Conservation (phyloP, 805 yeast species). For the Clavispora fructus region DNA sequence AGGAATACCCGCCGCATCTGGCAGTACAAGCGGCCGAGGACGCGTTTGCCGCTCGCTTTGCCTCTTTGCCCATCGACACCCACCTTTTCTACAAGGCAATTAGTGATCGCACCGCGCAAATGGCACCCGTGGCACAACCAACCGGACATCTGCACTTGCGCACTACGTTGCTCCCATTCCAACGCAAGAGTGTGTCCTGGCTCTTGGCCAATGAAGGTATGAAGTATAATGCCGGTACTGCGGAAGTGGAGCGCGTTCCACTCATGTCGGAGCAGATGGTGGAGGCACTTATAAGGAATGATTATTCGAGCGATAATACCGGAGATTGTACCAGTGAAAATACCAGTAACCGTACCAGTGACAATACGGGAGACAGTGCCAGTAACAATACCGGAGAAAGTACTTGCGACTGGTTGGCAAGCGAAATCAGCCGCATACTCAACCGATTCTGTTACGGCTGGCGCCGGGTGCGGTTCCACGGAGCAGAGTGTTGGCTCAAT, state of each 20-base stretch:
- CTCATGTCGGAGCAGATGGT: slow-evolving; percentile 13
- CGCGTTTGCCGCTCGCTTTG: neutral
- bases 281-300: neutral
- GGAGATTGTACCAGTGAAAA: too few relatives aligned
- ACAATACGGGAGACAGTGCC: neutral
- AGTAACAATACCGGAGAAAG: neutral
- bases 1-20: neutral
- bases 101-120: slow-evolving; percentile 37
- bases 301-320: neutral
- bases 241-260: slow-evolving; percentile 16
- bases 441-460: slow-evolving; percentile 52
- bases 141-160: slow-evolving; percentile 40
- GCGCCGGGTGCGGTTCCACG: slow-evolving; percentile 18
- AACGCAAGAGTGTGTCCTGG: slow-evolving; percentile 54
- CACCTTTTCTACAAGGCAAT: slow-evolving; percentile 46
- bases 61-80: slow-evolving; percentile 21
- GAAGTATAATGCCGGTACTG: slow-evolving; percentile 22
- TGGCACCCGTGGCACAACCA: slow-evolving; percentile 14
- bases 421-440: slow-evolving; percentile 24
- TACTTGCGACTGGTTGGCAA: neutral
- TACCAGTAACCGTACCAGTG: neutral
- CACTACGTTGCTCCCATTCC: slow-evolving; percentile 44
- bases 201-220: slow-evolving; percentile 47
- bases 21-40: neutral
- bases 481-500: slow-evolving; percentile 41